Evolutionary conservation across 768 basidiomycete species (phyloP), one percentile per base, ranked within the genome.

Genomic region (Leccinum olivaceopallidum): DNA sequence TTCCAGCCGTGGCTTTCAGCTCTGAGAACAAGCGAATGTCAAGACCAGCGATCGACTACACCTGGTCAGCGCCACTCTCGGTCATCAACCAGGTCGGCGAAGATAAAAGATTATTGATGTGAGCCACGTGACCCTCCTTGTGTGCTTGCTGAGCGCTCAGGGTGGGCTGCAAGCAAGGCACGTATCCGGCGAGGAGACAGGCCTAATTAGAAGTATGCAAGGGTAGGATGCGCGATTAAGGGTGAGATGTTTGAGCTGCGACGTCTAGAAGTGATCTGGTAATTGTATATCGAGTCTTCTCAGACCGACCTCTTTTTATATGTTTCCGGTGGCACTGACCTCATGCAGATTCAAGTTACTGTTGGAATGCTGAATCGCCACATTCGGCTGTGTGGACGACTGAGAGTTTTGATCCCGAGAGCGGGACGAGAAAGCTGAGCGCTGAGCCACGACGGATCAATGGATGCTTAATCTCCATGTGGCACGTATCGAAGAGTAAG

Each of bases 151-250:
- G 70, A 18, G 73, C 72, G 39, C 73, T 75, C 36, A 75, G 56
- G 1, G 72, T 66, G n/a, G 72, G 73, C 47, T 73, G 71, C 51
- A 73, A 58, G 63, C 73, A 73, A 8, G 73, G 72, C 2, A 73
- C 63, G 58, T 63, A 68, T 16, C 72, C 72, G 5, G 71, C 73
- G 14, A 73, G 60, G 1, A 73, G 56, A 52, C 69, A 74, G 0
- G 72, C 71, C 72, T 73, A 73, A 28, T 28, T 28, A 28, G 26
- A 28, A 8, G 26, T 28, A 28, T 28, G 26, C 26, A 28, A 28
- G 26, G 26, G 26, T 28, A 28, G 26, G 52, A 30, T 9, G 30
- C 9, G 30, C 30, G 30, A 30, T 8, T 30, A 30, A 30, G 30
- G 30, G 20, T 36, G 20, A 2, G 14, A 13, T 26, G 50, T 26